A percentile compares a stretch with the other conserved stretches of the same genome.
Conservation (phyloP, 2,329 filamentous ascomycete species). For the Dendrostoma leiphaemia region DNA sequence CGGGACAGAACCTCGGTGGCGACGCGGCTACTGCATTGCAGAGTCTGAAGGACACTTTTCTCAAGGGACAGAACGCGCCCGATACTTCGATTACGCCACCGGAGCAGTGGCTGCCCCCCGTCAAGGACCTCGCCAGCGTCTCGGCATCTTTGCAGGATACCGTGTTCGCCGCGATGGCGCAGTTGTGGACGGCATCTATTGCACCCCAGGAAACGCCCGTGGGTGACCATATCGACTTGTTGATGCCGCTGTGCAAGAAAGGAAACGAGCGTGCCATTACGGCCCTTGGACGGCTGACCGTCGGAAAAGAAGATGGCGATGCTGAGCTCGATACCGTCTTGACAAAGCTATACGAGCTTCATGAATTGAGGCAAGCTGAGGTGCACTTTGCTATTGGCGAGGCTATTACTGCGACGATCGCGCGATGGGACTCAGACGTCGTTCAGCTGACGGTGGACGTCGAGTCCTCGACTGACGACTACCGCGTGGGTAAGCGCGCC, state of each 20-base stretch:
- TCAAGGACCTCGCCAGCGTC: neutral
- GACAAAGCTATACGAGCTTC: conserved; percentile 68
- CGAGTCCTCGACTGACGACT: conserved; percentile 43
- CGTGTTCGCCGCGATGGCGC: conserved; percentile 42
- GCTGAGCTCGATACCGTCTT: conserved; percentile 52
- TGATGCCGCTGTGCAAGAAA: conserved; percentile 70
- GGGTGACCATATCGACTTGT: conserved; percentile 54
- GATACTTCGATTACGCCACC: neutral
- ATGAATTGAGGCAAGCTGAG: conserved; percentile 83
- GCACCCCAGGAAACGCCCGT: conserved; percentile 24
- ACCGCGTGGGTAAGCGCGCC: conserved; percentile 35
- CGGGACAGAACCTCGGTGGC: neutral
- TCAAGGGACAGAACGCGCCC: neutral
- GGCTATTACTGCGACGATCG: conserved; percentile 74
- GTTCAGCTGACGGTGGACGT: conserved; percentile 76
- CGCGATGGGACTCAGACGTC: conserved; percentile 80
- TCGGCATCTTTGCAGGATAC: conserved; percentile 32
- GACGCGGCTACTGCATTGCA: neutral
- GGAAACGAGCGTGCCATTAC: conserved; percentile 79
- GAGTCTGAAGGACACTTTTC: conserved; percentile 1
- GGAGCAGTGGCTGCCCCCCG: conserved; percentile 13
- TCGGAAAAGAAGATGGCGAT: conserved; percentile 48
- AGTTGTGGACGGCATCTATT: conserved; percentile 46
- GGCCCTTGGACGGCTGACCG: conserved; percentile 74
- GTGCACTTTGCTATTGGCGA: conserved; percentile 90